Evolutionary conservation across 2,329 filamentous ascomycete species (phyloP), one percentile per base, ranked within the genome.

Genomic region (Mariannaea sp.): DNA sequence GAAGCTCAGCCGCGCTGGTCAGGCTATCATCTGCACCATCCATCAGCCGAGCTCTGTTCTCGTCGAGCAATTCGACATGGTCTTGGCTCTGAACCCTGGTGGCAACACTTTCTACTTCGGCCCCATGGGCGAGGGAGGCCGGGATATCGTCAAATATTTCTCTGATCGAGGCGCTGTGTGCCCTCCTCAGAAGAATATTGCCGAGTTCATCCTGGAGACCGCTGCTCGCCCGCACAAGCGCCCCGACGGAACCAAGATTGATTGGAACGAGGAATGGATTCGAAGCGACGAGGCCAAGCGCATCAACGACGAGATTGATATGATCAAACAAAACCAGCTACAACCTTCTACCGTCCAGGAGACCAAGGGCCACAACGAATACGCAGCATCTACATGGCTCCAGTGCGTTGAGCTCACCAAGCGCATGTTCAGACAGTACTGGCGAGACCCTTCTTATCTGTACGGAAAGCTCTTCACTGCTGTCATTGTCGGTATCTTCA

Each of bases 221-320:
- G 71, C 73, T 0, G 71, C 73, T 1, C 62, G 66, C 5, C 67
- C 70, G 1, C 67, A 69, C 19, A 61, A 51, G 17, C 65, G 63
- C 20, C 62, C 65, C 2, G 68, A 72, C 19, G 71, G 69, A 9
- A 69, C 66, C n/a, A 68, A 68, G 39, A 58, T 89, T 29, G 80
- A 90, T 66, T 92, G 89, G 88, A 86, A 88, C 65, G 81, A 89
- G 35, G 86, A 89, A 66, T 92, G 89, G 89, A 73, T 76, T 35
- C 80, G 80, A 39, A 90, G 86, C 1, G 72, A 81, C 7, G 79
- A 90, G 65, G 82, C 83, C 56, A 73, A 76, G 30, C 68, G 71
- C 1, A 73, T 90, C 19, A 69, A 85, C 7, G 70, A 80, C 7
- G 87, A 92, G 61, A 90, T 92, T 49, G 48, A 55, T 20, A n/a